Base-by-base conservation (phyloP, 1,284 basidiomycete species). In the Mrakiaceae sp. region DNA sequence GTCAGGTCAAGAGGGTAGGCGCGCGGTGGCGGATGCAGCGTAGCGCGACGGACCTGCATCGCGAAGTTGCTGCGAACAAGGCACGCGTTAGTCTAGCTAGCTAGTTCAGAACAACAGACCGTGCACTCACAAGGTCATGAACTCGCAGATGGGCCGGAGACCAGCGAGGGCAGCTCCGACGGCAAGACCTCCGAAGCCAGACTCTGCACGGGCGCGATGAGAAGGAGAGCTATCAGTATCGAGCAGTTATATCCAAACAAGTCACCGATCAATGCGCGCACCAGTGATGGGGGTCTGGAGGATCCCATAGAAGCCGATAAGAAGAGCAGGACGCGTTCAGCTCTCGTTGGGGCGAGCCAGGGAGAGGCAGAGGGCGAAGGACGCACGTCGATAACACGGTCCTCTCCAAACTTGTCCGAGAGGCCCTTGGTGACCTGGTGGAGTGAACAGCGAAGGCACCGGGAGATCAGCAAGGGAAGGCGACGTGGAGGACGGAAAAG, bases 371-470 rank as follows among this genome's bases (percentile, higher is more conserved):
- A 55, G 46, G 52, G 16, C 27, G 27, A 43, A 52, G 47, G 43
- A 73, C 75, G 73, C 70, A 76, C 75, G 78, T 99, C 96, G 67
- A 99, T 87, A 67, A 99, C 96, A 68, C 96, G 88, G 80, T 90
- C 93, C 81, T 98, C 95, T 71, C 96, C 96, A 71, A 98, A 99
- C 82, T 98, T 98, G 84, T 99, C 96, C 71, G 98, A 82, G 42
- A 98, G 84, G 67, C 96, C 96, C 80, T 98, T 97, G 70, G 93
- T 96, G 73, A 97, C 85, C 90, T 94, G 66, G 4, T 11, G 4
- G 46, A 5, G 1, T 6, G 11, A 16, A 58, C 8, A n/a, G 43
- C 39, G 55, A 43, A 3, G 5, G 5, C 16, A 56, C 59, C 11
- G 44, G 14, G 14, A 63, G 62, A 27, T 7, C 59, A 10, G 10